Evolutionary conservation across 164 flowering plant genomes (phyloP), one percentile per base, ranked within the genome.

Genomic region (Aristolochia contorta): DNA sequence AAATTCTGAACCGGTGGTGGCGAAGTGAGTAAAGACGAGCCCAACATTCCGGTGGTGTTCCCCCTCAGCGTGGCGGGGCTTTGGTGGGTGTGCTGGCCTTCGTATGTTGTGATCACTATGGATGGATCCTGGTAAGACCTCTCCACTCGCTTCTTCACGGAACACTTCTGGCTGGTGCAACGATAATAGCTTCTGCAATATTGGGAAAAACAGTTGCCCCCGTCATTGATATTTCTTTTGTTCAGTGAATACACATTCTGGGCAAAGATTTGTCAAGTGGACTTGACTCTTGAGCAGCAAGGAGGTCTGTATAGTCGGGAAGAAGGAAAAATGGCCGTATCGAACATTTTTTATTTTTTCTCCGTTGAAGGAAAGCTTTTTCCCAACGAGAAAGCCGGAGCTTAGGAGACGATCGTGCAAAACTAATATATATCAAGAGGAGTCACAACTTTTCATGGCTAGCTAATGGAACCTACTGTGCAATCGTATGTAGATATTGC

Each of bases 91-190:
- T 91, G 98, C 54, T 81, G 89, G 21, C 98, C 96, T 69, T 91
- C 98, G 33, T 91, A 91, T 3, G 97, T 91, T 1, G 96, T 88
- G 54, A 91, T 84, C 66, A 91, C 97, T 0, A 72, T 81, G 0
- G 89, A 64, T 16, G 96, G 95, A 60, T 91, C 92, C 63, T 86
- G 77, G 73, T 61, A 82, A 18, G 92, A 86, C 58, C 98, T 75
- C 80, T 91, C 96, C 18, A 91, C 92, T 0, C 93, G 70, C 58
- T 91, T 91, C 81, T 89, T 91, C 73, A 91, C 98, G 0, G 72
- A 63, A 74, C 98, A 91, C 64, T 84, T 91, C 70, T 85, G 96
- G 3, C 80, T 82, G 1, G 98, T 91, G 86, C 96, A 91, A 67
- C 95, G 53, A 58, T 91, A 91, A 63, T 91, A 91, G 83, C 98